Evolutionary conservation across 1,284 basidiomycete species (phyloP), one percentile per base, ranked within the genome.

Genomic region (Moniliophthora roreri): DNA sequence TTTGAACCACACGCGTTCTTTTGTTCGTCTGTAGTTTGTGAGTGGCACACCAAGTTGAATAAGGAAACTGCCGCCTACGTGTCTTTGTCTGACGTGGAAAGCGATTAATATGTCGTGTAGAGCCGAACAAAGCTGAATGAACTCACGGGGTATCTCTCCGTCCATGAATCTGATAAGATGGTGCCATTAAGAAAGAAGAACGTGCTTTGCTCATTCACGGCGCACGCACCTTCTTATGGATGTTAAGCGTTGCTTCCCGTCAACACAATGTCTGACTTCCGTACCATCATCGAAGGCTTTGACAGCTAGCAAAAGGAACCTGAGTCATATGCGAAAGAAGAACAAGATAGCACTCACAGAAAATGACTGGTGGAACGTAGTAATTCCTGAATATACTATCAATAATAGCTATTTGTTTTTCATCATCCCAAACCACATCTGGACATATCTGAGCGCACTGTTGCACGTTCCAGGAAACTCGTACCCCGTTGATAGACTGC

Each of bases 181-280:
- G 10, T 13, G 41, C 6, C n/a, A 38, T 20, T 35, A 15, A 15
- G 2, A 24, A 47, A 6, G 16, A 48, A 1, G 16, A 9, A 36
- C 28, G 26, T 34, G 15, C 4, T 18, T 11, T 13, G 8, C n/a
- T 34, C 11, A 11, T 13, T 34, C 46, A 48, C 18, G 24, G 16
- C 2, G 3, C 13, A 50, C 39, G 8, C 36, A 51, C 50, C 23
- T 32, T 40, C 24, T 42, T 15, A 82, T 77, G 0, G 80, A 81
- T 0, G 81, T 81, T 56, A 81, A 57, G 18, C 80, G 71, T 49
- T 81, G 79, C 60, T 81, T 81, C 9, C 79, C 80, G 53, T 81
- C 80, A 20, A 81, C 80, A 51, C 80, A 81, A 1, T 69, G 73
- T 15, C 75, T 69, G 8, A 62, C 58, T 55, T 80, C 77, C 11